phyloP scores from a whole-genome alignment of 2,329 filamentous ascomycete species.

The Phaeoacremonium minimum region DNA sequence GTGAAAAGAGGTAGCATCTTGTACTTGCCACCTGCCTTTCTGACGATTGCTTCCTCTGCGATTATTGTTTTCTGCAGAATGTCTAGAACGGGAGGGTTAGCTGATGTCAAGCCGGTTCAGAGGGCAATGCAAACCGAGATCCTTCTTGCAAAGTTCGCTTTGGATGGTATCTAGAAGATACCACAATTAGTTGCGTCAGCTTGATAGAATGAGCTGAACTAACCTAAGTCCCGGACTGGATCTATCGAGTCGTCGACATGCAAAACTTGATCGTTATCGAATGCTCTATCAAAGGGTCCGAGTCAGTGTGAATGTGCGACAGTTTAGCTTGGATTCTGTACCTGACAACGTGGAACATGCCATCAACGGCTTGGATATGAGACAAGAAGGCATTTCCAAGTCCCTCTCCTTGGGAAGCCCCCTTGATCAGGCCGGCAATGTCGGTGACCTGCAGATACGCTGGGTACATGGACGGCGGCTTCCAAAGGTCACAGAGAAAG shows the following conservation, averaged over 20 bases:
- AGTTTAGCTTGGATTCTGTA: slow-evolving; percentile 7
- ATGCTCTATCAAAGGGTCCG: slow-evolving; percentile 26
- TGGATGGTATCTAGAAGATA: slow-evolving; percentile 27
- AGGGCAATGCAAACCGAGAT: slow-evolving; percentile 21
- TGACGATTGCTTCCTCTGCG: slow-evolving; percentile 32
- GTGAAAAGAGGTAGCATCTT: slow-evolving; percentile 40
- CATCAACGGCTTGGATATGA: slow-evolving; percentile 40
- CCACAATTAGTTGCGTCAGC: slow-evolving; percentile 8
- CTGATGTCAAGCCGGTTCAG: no score
- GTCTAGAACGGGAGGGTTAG: slow-evolving; percentile 20
- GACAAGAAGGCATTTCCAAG: slow-evolving; percentile 40
- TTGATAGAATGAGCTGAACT: slow-evolving; percentile 11
- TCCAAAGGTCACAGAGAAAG: slow-evolving; percentile 39
- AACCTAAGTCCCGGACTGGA: slow-evolving; percentile 35
- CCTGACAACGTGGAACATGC: slow-evolving; percentile 40
- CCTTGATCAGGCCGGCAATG: slow-evolving; percentile 39
- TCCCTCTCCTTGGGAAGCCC: slow-evolving; percentile 36
- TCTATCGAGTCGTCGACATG: slow-evolving; percentile 43
- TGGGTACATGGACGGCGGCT: slow-evolving; percentile 39
- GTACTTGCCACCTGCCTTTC: slow-evolving; percentile 37
- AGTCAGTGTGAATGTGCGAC: slow-evolving; percentile 1
- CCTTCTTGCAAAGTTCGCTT: slow-evolving; percentile 35
- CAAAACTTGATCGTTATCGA: slow-evolving; percentile 38
- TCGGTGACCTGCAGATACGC: slow-evolving; percentile 39
- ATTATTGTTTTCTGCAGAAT: slow-evolving; percentile 32